Evolutionary conservation across 148 eudicot species (phyloP), one percentile per base, ranked within the genome.

Genomic region (Cornus kousa): DNA sequence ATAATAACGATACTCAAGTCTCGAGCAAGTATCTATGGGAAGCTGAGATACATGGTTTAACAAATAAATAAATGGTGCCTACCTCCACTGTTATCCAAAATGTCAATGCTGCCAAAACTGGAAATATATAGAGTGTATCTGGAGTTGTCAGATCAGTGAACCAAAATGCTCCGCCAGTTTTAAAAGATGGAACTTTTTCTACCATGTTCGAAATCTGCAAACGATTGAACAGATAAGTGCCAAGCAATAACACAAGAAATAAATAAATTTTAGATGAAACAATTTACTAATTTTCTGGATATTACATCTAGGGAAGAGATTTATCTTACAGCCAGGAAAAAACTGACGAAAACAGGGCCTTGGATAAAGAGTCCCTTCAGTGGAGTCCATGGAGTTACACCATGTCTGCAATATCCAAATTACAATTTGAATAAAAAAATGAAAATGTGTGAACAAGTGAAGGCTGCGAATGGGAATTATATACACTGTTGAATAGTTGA

Each of bases 31-130:
- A 31, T 53, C 23, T 13, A 35, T 23, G 57, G 40, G 37, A 24
- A 68, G n/a, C 66, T 46, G 57, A 70, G 24, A 59, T 28, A 57
- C 72, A 70, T 39, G 81, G 57, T 62, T 55, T 24, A 71, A 74
- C 3, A 71, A n/a, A 67, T 9, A 28, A 79, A 64, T 28, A 79
- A 9, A 69, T 71, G 43, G 79, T 68, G 86, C 80, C 39, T 73
- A 97, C 99, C 98, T 97, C 98, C 65, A 91, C 97, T 8, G 89
- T 94, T 67, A 92, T 80, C 87, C 91, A 91, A 80, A 94, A 97
- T 74, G 95, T 76, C 80, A 94, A 57, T 33, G 91, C 98, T 7
- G 97, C 83, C 80, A 97, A 80, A 79, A 90, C 91, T 73, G 99
- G 99, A 62, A 92, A 83, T 82, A 89, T 83, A 72, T 90, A 97